A percentile compares a stretch with the other conserved stretches of the same genome.
Evolutionary conservation across 2,329 filamentous ascomycete species (phyloP).

Genomic region (Penicillium glabrum): DNA sequence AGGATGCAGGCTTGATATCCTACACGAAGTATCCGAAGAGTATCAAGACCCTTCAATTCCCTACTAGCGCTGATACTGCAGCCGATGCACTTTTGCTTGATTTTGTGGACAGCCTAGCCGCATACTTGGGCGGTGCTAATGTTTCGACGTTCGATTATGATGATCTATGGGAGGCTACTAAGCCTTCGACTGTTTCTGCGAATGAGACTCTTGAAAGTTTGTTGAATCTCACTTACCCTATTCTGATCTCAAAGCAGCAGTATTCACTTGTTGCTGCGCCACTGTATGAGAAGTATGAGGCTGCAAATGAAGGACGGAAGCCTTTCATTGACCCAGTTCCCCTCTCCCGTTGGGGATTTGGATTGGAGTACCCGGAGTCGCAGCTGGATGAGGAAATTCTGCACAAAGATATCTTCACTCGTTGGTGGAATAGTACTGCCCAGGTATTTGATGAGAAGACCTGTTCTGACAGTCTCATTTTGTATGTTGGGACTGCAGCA

Average conservation of each 20-base stretch:
- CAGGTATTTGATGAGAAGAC: constrained; percentile 30
- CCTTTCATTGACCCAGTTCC: constrained; percentile 55
- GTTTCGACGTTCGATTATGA: constrained; percentile 21
- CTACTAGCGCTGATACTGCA: constrained; percentile 13
- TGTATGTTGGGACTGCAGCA: not conserved
- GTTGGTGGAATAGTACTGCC: constrained; percentile 34
- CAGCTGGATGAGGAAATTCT: constrained; percentile 45
- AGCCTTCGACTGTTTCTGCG: constrained; percentile 27
- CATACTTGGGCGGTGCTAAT: constrained; percentile 23
- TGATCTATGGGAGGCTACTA: constrained; percentile 17
- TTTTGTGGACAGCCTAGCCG: constrained; percentile 21
- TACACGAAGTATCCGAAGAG: constrained; percentile 38
- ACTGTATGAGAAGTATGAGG: constrained; percentile 53
- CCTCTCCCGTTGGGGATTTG: constrained; percentile 50
- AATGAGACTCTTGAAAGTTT: not conserved
- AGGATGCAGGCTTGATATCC: constrained; percentile 43
- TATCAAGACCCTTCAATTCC: constrained; percentile 12
- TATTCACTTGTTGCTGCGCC: constrained; percentile 47
- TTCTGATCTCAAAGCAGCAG: constrained; percentile 40
- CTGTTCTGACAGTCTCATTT: constrained; percentile 43
- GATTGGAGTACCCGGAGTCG: constrained; percentile 39
- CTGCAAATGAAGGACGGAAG: constrained; percentile 43
- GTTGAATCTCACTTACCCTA: constrained; percentile 18
- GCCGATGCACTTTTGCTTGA: constrained; percentile 25
- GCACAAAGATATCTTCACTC: constrained; percentile 52